Percentiles rank a stretch among this genome's conserved stretches.
Evolutionary conservation across 257 asterid genomes (phyloP).

Genomic region (Solanum sejunctum): DNA sequence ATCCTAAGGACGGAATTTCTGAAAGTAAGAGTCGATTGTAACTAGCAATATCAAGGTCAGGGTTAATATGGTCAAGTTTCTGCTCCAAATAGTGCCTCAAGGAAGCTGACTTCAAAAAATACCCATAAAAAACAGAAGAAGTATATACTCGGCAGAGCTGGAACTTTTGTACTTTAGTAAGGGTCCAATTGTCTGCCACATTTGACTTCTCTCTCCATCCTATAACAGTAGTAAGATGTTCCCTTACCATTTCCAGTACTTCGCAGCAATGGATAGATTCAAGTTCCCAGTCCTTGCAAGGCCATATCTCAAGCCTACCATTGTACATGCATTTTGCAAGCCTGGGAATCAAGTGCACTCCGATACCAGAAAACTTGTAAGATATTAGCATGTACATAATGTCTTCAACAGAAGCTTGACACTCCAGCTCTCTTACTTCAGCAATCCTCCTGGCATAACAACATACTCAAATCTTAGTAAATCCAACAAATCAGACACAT

Average conservation of each 20-base stretch:
- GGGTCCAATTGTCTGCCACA: slow-evolving; percentile 46
- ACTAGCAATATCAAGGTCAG: slow-evolving; percentile 2
- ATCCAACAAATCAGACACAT: not conserved
- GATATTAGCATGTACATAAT: slow-evolving; percentile 44
- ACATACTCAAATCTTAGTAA: slow-evolving; percentile 4
- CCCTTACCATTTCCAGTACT: slow-evolving; percentile 60
- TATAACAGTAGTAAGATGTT: slow-evolving; percentile 38
- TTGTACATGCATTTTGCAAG: slow-evolving; percentile 62
- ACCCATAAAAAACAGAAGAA: slow-evolving; percentile 66
- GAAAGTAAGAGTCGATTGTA: slow-evolving; percentile 7
- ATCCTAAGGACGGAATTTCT: slow-evolving; percentile 20
- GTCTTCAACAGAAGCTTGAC: slow-evolving; percentile 64
- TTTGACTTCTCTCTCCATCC: slow-evolving; percentile 42
- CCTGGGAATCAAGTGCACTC: slow-evolving; percentile 61
- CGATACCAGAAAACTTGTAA: slow-evolving; percentile 43
- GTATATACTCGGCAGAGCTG: slow-evolving; percentile 47
- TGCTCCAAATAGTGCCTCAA: slow-evolving; percentile 57
- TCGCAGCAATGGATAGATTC: slow-evolving; percentile 67
- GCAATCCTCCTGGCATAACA: slow-evolving; percentile 71
- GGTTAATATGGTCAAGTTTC: slow-evolving; percentile 16
- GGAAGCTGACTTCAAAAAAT: slow-evolving; percentile 65
- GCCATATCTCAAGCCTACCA: slow-evolving; percentile 66
- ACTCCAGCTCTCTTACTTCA: slow-evolving; percentile 34
- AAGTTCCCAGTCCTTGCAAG: slow-evolving; percentile 80
- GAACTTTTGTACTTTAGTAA: slow-evolving; percentile 25